These are phyloP conservation scores for Fusarium abutilonis DNA, from an alignment of 2,329 filamentous ascomycete species.

Conservation along the genomic window DNA sequence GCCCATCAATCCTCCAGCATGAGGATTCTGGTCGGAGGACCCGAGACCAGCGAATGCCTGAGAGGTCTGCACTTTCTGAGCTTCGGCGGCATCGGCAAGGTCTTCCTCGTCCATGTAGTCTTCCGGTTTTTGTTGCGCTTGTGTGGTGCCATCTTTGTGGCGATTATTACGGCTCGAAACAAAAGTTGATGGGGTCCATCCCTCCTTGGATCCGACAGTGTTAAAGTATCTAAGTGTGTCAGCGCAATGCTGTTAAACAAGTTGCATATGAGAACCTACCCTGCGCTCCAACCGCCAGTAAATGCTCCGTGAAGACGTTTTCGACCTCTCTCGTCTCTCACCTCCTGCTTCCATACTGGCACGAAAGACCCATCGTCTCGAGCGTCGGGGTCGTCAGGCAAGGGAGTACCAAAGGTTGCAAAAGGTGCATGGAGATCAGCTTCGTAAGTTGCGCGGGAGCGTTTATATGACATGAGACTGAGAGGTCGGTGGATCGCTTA, in stretches of 20 bases:
- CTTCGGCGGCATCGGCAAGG: slow-evolving; percentile 83
- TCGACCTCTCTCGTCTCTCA: slow-evolving; percentile 88
- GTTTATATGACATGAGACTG: slow-evolving; percentile 77
- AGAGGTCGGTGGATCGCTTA: slow-evolving; percentile 12
- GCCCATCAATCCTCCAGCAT: slow-evolving; percentile 69
- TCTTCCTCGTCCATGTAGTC: slow-evolving; percentile 99
- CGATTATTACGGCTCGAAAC: slow-evolving; percentile 87
- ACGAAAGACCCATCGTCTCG: slow-evolving; percentile 93
- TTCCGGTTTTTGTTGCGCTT: slow-evolving; percentile 74
- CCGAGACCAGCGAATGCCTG: slow-evolving; percentile 81
- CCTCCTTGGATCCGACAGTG: slow-evolving; percentile 97
- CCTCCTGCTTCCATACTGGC: slow-evolving; percentile 98
- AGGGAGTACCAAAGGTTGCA: slow-evolving; percentile 82
- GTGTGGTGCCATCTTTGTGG: slow-evolving; percentile 68
- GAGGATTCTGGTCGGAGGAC: slow-evolving; percentile 66
- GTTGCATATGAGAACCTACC: slow-evolving; percentile 61
- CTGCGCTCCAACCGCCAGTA: slow-evolving; percentile 95
- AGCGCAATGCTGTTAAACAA: slow-evolving; percentile 9
- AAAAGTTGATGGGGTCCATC: slow-evolving; percentile 93
- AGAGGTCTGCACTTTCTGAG: slow-evolving; percentile 76
- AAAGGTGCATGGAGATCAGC: slow-evolving; percentile 78
- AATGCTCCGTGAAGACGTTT: slow-evolving; percentile 96
- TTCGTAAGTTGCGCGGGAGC: slow-evolving; percentile 81
- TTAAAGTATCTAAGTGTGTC: slow-evolving; percentile 81
- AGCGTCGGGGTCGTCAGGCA: slow-evolving; percentile 80